Conservation (phyloP, 495 filamentous ascomycete species). For the Antarctomyces pellizariae region DNA sequence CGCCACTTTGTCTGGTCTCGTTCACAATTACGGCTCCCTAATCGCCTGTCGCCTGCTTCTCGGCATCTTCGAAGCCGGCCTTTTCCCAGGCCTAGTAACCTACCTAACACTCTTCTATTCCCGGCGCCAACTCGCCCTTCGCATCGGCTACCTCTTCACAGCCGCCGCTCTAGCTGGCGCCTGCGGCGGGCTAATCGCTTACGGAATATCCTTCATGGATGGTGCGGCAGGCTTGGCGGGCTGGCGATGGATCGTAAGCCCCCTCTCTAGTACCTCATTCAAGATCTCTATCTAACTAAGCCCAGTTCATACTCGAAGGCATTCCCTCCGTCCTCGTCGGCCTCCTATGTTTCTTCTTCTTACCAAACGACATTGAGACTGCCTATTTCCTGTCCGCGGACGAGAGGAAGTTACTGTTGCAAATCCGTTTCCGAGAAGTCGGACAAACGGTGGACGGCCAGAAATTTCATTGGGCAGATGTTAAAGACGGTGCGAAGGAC, state of each 20-base stretch:
- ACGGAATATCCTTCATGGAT: slow-evolving; percentile 21
- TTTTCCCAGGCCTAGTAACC: slow-evolving; percentile 54
- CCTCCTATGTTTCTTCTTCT: slow-evolving; percentile 29
- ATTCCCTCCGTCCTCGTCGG: slow-evolving; percentile 28
- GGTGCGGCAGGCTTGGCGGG: slow-evolving; percentile 13
- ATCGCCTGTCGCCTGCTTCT: slow-evolving; percentile 38
- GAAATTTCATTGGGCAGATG: slow-evolving; percentile 28
- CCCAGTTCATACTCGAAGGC: slow-evolving; percentile 12
- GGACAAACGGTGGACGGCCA: slow-evolving; percentile 35
- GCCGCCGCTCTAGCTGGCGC: slow-evolving; percentile 22
- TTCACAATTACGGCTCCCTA: slow-evolving; percentile 34
- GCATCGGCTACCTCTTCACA: slow-evolving; percentile 35
- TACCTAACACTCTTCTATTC: slow-evolving; percentile 55
- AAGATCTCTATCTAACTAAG: too few species aligned
- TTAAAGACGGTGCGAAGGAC: slow-evolving; percentile 27
- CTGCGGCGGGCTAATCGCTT: slow-evolving; percentile 26
- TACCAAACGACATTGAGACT: slow-evolving; percentile 49
- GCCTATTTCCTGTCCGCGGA: slow-evolving; percentile 36
- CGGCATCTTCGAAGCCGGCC: slow-evolving; percentile 43
- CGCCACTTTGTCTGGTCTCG: slow-evolving; percentile 51
- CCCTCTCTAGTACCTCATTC: too few species aligned
- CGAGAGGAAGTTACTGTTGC: slow-evolving; percentile 27
- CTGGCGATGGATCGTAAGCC: slow-evolving; percentile 13
- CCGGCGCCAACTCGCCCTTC: slow-evolving; percentile 29
- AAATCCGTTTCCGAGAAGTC: slow-evolving; percentile 23